phyloP scores from a whole-genome alignment of 2,329 filamentous ascomycete species.

The Aspergillus sp. region DNA sequence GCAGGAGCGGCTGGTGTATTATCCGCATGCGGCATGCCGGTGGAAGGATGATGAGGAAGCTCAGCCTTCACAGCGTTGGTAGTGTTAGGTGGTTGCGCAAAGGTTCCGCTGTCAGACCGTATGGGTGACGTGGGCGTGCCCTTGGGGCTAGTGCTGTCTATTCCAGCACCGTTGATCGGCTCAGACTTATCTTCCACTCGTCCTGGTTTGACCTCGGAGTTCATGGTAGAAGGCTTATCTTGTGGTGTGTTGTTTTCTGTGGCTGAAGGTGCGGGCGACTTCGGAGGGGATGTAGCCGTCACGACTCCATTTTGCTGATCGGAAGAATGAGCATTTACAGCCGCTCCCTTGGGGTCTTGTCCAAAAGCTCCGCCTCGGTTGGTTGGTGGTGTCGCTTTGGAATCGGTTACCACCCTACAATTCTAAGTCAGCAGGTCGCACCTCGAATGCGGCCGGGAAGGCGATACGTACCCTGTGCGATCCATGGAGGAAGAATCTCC shows the following conservation, averaged over 20 bases:
- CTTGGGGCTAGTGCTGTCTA: conserved; percentile 6
- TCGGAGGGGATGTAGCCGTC: conserved; percentile 34
- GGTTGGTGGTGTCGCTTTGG: conserved; percentile 28
- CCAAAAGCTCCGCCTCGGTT: conserved; percentile 19
- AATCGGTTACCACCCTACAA: conserved; percentile 29
- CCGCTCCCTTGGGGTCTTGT: conserved; percentile 23
- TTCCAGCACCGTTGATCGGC: conserved; percentile 6
- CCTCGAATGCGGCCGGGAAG: neutral
- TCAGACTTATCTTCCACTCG: conserved; percentile 4
- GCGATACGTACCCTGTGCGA: conserved; percentile 35
- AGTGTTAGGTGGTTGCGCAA: conserved; percentile 28
- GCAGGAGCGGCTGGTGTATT: conserved; percentile 23
- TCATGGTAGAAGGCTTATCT: conserved; percentile 19
- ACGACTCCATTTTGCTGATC: conserved; percentile 35
- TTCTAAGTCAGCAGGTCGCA: conserved; percentile 23
- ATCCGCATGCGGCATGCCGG: conserved; percentile 23
- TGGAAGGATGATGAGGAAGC: conserved; percentile 41
- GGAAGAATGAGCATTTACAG: conserved; percentile 38
- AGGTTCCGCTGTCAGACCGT: conserved; percentile 15
- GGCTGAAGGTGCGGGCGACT: conserved; percentile 30
- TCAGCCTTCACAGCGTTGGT: conserved; percentile 35
- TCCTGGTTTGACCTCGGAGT: conserved; percentile 17
- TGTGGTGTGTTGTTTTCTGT: conserved; percentile 17
- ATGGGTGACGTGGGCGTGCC: conserved; percentile 14
- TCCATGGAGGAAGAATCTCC: conserved; percentile 33